Evolutionary conservation across 129 eudicot genomes (phyloP), one percentile per base, ranked within the genome.

Genomic region (Calendula officinalis): DNA sequence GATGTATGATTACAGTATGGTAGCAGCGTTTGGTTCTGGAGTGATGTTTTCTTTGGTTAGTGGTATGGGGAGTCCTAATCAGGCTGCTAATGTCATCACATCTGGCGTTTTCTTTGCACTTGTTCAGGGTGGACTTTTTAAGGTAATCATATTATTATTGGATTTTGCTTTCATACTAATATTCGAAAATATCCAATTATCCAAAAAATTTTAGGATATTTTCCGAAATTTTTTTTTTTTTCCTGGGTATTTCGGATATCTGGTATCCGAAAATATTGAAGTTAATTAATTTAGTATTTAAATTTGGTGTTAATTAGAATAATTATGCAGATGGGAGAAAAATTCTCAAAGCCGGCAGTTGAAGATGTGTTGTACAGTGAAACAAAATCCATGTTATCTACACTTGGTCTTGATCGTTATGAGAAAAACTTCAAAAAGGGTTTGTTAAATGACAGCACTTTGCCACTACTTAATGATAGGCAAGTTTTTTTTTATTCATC

Each of bases 11-110:
- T 78, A 77, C 82, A 92, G 98, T 70, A 85, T 92, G 98, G 86
- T 75, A 54, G 96, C 98, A 12, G 96, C 96, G 69, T 92, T 92
- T 63, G 98, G 98, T 62, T 92, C 96, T 8, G 98, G 98, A 38
- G 86, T 82, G 16, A 67, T 85, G 95, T 85, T 84, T 79, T 76
- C 98, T 17, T 75, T 92, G 79, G 98, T 92, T 43, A 92, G 95
- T 50, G 98, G 94, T 64, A 66, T 81, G 83, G 95, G 95, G 54
- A 88, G 96, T 9, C 89, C 99, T 34, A 88, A 85, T 78, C 91
- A 6, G 47, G 74, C 82, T 35, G 67, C 78, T 7, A 92, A 83
- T 75, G 89, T 80, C 27, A 64, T 85, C 50, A 75, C 96, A 13
- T 78, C 96, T 46, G 98, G 96, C 3, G 64, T 88, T 62, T 82